Percentiles rank a stretch among this genome's conserved stretches.
Evolutionary conservation across 1,284 basidiomycete genomes (phyloP).

Genomic region (Cryptococcus sp.): DNA sequence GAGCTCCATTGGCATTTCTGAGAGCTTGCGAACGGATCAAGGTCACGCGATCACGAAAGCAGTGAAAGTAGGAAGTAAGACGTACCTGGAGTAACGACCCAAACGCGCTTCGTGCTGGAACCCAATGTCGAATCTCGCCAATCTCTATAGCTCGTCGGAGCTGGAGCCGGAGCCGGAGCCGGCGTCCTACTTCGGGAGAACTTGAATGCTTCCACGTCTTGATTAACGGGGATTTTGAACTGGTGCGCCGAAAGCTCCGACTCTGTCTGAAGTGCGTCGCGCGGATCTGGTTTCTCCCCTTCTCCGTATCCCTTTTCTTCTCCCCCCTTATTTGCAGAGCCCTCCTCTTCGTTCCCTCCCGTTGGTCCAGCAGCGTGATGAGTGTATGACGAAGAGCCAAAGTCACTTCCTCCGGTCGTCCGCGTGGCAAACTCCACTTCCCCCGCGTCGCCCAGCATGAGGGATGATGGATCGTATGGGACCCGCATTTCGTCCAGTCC

Average conservation of each 20-base stretch:
- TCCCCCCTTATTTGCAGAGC: slow-evolving; percentile 39
- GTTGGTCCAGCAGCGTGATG: no score
- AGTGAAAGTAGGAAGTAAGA: neutral
- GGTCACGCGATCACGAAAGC: neutral
- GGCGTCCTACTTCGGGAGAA: slow-evolving; percentile 20
- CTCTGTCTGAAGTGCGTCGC: slow-evolving; percentile 18
- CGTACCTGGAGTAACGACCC: slow-evolving; percentile 49
- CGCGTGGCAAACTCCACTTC: slow-evolving; percentile 47
- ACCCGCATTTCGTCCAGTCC: slow-evolving; percentile 48
- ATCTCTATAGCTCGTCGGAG: neutral
- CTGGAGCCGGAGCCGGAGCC: neutral
- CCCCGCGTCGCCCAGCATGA: slow-evolving; percentile 40
- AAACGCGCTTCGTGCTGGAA: slow-evolving; percentile 43
- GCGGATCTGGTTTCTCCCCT: slow-evolving; percentile 39
- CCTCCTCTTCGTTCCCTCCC: slow-evolving; percentile 21
- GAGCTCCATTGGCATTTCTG: no score
- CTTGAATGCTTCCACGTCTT: slow-evolving; percentile 25
- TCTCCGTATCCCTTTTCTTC: slow-evolving; percentile 37
- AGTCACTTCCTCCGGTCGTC: slow-evolving; percentile 8
- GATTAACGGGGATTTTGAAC: slow-evolving; percentile 23
- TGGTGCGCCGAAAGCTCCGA: slow-evolving; percentile 12
- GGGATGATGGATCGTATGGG: slow-evolving; percentile 23
- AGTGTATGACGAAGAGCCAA: no score
- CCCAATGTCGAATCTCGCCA: neutral
- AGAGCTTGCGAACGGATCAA: no score